Evolutionary conservation across 2,329 filamentous ascomycete genomes (phyloP), one percentile per base, ranked within the genome.

Genomic region (Paraconiothyrium sp.): DNA sequence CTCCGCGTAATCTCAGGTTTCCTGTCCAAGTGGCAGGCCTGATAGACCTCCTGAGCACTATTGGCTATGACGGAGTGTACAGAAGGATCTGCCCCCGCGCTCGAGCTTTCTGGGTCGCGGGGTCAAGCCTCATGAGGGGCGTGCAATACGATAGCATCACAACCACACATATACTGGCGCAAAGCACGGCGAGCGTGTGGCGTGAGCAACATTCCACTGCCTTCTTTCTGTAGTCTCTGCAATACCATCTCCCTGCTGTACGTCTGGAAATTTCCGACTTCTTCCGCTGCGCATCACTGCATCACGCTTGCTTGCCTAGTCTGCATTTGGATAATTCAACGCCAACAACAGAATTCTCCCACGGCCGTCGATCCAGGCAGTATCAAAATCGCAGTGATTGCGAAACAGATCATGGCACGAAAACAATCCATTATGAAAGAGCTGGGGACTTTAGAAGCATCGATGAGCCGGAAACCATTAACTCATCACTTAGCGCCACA

Each of bases 401-500:
- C 27, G 6, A 30, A 30, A 30, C 27, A 30, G 1, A 4, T 30
- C 16, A 41, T 41, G 39, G 14, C 24, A 32, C 24, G 14, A 30
- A 32, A 48, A 48, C 24, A 32, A 30, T 16, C 46, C 14, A 16
- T 30, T 30, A 10, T n/a, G 41, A 46, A 46, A 44, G 41, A 46
- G 27, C 37, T 46, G 22, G 41, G 52, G 27, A 46, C 9, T 3
- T 14, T 14, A 7, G 16, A 24, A 8, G 51, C 16, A 20, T n/a
- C 37, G 14, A 55, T 55, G 52, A 22, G 9, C n/a, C 20, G 7
- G 37, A 46, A 34, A 41, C 16, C 39, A 41, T 9, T n/a, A 41
- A 8, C 39, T 22, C 39, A 44, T 14, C 39, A 57, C 32, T n/a
- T 27, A 32, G 43, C 50, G 14, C 60, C 46, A 22, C 50, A 57